Base-by-base conservation (phyloP, 148 eudicot genomes). In the Rheum nobile region DNA sequence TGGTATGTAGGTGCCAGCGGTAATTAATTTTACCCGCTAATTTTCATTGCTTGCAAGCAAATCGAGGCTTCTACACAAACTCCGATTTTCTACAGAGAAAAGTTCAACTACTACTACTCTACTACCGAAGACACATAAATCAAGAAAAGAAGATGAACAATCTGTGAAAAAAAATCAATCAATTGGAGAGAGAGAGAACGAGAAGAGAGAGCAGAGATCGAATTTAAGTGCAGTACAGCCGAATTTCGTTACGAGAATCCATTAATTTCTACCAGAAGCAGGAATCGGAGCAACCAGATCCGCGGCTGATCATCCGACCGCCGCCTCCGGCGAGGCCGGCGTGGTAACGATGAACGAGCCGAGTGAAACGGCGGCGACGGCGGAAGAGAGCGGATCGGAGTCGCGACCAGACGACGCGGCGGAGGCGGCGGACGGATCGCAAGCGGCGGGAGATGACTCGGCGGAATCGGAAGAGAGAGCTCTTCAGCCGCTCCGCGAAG, bases 391-490 rank as follows among this genome's bases (percentile, higher is more conserved):
- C 80, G 26, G 79, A 76, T 37, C 85, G 77, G 35, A 94, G 80
- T 63, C 85, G 84, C 8, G 84, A 75, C 93, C 95, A 89, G 17
- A 88, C 77, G 75, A 86, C 67, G 65, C 75, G 86, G 6, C 88
- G 80, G 44, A 88, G 32, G 85, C 59, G 86, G 43, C 78, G 81
- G 0, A 76, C 83, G 16, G 93, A 79, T n/a, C 83, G 76, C 35
- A 71, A 88, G 59, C 78, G 82, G 84, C 78, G 80, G 28, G 79
- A 2, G 8, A 86, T 54, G 8, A 87, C 84, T 75, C 80, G 82
- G 35, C 83, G 85, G 41, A 88, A 87, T 71, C 85, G 85, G 74
- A 83, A 82, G 59, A 91, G 78, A 41, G 88, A 84, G 42, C 71
- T 42, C 67, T 75, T 86, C 10, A 86, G 71, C 69, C 77, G 89